Base-by-base conservation (phyloP, 2,329 filamentous ascomycete species). In the Paecilomyces sp. region DNA sequence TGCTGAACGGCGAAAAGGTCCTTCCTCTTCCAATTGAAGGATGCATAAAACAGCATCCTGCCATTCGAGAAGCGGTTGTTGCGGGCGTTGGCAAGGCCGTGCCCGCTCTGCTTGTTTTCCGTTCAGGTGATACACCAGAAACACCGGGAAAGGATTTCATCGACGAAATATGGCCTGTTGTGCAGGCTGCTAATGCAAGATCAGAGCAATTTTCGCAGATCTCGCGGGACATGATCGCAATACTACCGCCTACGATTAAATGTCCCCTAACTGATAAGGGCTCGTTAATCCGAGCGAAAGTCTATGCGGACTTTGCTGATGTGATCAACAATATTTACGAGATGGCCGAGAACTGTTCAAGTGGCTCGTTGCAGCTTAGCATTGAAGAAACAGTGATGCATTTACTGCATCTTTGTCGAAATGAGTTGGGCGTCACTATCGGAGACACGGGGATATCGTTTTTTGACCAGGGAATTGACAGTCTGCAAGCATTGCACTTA, bases 191-290 rank as follows among this genome's bases (percentile, higher is more conserved):
- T 25, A 80, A 81, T 59, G 59, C 60, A 1, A 67, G 70, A 2
- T 72, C 77, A 2, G 78, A 80, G 52, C 69, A 71, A n/a, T 78
- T 78, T 60, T 75, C 77, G 0, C 77, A 77, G 50, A 74, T 80
- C 15, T 69, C 77, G 1, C 69, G 68, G n/a, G 77, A 79, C 24
- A 74, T 78, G 68, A 66, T 80, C 24, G 64, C 66, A 7, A 63
- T 73, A 2, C 58, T 80, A 2, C 68, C 72, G 2, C 60, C 60
- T 6, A 72, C 74, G 15, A 64, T 70, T 0, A 64, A 73, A 0
- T 83, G 79, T 54, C 80, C 82, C 0, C 69, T 71, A 1, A 84
- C 82, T 0, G 83, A 84, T 58, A 85, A 85, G 64, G 79, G 80
- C 0, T 82, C 77, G 0, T 74, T 82, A 59, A 84, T 84, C 31